Percentiles rank a stretch among this genome's conserved stretches.
Conservation (phyloP, 768 basidiomycete species). For the Rhodocollybia butyracea region DNA sequence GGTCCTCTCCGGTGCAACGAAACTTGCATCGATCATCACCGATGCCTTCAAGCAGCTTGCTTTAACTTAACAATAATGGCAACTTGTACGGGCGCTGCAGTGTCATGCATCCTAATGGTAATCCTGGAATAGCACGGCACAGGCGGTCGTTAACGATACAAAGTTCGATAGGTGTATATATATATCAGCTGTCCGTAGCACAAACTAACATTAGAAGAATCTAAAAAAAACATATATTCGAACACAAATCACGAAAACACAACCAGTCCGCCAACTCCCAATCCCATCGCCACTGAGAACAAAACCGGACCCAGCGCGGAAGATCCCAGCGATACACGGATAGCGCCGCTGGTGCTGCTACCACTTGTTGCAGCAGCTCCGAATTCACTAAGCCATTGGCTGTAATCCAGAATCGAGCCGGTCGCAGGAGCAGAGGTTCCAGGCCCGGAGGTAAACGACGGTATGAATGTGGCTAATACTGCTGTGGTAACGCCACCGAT, state of each 20-base stretch:
- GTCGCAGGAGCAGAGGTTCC: constrained; percentile 1
- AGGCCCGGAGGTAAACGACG: neutral
- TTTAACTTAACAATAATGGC: too few relatives aligned
- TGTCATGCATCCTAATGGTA: too few relatives aligned
- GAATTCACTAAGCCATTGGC: constrained; percentile 4
- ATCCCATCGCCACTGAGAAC: neutral
- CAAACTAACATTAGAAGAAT: too few relatives aligned
- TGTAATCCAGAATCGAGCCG: constrained; percentile 6
- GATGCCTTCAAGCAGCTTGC: too few relatives aligned
- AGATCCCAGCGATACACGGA: neutral
- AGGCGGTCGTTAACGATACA: too few relatives aligned
- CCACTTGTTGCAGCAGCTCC: constrained; percentile 3
- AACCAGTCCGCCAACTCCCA: neutral
- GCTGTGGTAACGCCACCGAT: constrained; percentile 4
- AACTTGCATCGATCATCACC: too few relatives aligned
- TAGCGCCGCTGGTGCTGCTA: neutral
- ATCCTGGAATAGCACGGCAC: too few relatives aligned
- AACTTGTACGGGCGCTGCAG: too few relatives aligned
- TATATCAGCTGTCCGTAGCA: too few relatives aligned
- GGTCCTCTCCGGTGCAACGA: too few relatives aligned
- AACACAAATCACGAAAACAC: neutral
- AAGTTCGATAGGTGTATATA: too few relatives aligned
- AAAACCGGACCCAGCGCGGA: neutral
- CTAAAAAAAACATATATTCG: too few relatives aligned
- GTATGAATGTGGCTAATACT: constrained; percentile 4